A percentile compares a stretch with the other conserved stretches of the same genome.
Conservation (phyloP, 2,329 filamentous ascomycete genomes). For the Sclerotinia sclerotiorum region DNA sequence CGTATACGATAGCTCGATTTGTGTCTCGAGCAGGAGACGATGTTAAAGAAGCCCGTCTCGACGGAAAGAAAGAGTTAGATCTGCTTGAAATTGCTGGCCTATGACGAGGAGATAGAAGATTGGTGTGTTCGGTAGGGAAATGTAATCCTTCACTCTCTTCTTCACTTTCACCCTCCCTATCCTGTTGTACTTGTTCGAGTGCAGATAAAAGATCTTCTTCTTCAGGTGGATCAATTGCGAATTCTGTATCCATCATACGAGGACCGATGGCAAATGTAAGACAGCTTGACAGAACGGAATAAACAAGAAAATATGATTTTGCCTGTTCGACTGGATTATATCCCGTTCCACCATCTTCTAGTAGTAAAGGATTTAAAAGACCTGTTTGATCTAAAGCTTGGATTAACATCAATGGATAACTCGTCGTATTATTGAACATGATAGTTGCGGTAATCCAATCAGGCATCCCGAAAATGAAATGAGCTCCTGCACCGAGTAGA, state of each 20-base stretch:
- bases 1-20: constrained; percentile 17
- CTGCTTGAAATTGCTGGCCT: constrained; percentile 8
- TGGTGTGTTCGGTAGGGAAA: constrained; percentile 46
- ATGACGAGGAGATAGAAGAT: constrained; percentile 46
- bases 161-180: constrained; percentile 17
- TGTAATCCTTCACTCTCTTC: constrained; percentile 31
- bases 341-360: constrained; percentile 46
- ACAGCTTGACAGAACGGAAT: constrained; percentile 61
- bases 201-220: constrained; percentile 26
- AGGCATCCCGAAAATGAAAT: constrained; percentile 45
- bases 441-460: constrained; percentile 49
- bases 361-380: constrained; percentile 51
- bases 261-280: constrained; percentile 65
- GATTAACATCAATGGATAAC: constrained; percentile 48
- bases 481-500: constrained; percentile 43
- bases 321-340: constrained; percentile 55
- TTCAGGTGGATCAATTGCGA: constrained; percentile 41
- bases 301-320: constrained; percentile 66
- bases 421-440: constrained; percentile 52
- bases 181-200: constrained; percentile 32
- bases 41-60: constrained; percentile 26
- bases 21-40: constrained; percentile 16
- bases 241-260: constrained; percentile 51
- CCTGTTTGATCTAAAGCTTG: constrained; percentile 46
- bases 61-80: constrained; percentile 40